These are phyloP conservation scores for Penicillium psychrosexuale DNA, from an alignment of 2,329 filamentous ascomycete genomes.

Conservation along the genomic window DNA sequence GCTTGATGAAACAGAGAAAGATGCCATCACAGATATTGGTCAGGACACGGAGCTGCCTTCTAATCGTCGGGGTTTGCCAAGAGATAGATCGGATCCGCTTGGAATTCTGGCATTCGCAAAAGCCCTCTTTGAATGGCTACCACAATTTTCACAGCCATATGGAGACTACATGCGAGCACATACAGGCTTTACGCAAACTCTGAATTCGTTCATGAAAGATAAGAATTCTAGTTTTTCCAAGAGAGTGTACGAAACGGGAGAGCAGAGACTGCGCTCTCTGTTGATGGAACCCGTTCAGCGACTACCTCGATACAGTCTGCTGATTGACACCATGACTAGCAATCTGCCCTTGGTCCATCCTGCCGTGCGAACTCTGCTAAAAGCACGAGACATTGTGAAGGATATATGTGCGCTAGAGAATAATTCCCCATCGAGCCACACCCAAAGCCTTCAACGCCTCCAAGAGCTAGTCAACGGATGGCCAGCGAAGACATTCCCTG, in stretches of 20 bases:
- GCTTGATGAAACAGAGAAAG: slow-evolving; percentile 79
- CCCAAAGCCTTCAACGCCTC: slow-evolving; percentile 69
- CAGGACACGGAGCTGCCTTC: slow-evolving; percentile 49
- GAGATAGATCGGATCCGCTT: slow-evolving; percentile 63
- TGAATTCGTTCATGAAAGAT: slow-evolving; percentile 72
- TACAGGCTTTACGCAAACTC: slow-evolving; percentile 76
- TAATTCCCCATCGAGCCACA: slow-evolving; percentile 62
- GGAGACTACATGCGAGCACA: slow-evolving; percentile 90
- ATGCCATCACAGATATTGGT: slow-evolving; percentile 74
- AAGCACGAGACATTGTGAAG: slow-evolving; percentile 87
- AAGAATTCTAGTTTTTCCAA: slow-evolving; percentile 79
- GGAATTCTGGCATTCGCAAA: slow-evolving; percentile 76
- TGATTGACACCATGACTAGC: slow-evolving; percentile 92
- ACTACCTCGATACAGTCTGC: slow-evolving; percentile 86
- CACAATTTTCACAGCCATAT: slow-evolving; percentile 86
- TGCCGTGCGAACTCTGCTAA: slow-evolving; percentile 76
- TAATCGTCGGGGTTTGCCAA: slow-evolving; percentile 41
- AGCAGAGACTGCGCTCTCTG: slow-evolving; percentile 84
- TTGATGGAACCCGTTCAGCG: slow-evolving; percentile 96
- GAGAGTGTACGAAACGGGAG: slow-evolving; percentile 75
- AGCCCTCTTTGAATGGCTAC: slow-evolving; percentile 85
- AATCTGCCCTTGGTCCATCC: slow-evolving; percentile 83
- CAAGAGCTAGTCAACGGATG: slow-evolving; percentile 74
- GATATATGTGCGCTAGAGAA: slow-evolving; percentile 94
- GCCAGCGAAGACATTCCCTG: slow-evolving; percentile 68